phyloP scores from a whole-genome alignment of 83 land plant genomes.

The Picea abies region DNA sequence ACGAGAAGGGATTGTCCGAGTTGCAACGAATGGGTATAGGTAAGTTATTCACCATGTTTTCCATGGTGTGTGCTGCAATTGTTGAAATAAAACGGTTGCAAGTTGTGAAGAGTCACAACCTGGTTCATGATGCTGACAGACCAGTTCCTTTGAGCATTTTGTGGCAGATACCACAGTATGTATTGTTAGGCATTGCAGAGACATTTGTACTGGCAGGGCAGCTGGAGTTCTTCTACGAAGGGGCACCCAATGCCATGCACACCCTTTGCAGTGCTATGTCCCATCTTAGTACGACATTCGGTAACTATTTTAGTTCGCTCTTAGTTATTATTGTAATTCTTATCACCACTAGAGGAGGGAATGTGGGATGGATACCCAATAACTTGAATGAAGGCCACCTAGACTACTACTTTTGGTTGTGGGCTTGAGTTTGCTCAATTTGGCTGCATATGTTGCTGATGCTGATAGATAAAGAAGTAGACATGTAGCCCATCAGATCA shows the following conservation, averaged over 20 bases:
- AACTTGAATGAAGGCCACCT: slow-evolving; percentile 41
- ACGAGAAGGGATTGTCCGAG: slow-evolving; percentile 21
- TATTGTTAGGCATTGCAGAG: slow-evolving; percentile 67
- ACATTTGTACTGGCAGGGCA: slow-evolving; percentile 66
- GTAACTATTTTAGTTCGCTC: slow-evolving; percentile 29
- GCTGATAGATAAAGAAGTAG: slow-evolving; percentile 29
- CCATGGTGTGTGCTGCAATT: slow-evolving; percentile 59
- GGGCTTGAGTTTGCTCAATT: slow-evolving; percentile 22
- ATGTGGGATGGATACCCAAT: slow-evolving; percentile 33
- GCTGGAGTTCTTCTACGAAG: slow-evolving; percentile 42
- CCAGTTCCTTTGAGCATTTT: slow-evolving; percentile 51
- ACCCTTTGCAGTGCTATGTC: slow-evolving; percentile 28
- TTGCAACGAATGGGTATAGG: slow-evolving; percentile 77
- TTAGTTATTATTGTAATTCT: neutral
- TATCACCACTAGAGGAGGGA: slow-evolving; percentile 8
- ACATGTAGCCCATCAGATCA: too few species aligned
- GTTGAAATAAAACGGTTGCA: slow-evolving; percentile 41
- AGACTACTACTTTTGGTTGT: slow-evolving; percentile 41
- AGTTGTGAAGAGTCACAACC: slow-evolving; percentile 50
- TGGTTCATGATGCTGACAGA: slow-evolving; percentile 40
- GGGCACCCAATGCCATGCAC: slow-evolving; percentile 34
- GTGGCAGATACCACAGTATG: slow-evolving; percentile 68
- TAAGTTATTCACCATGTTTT: slow-evolving; percentile 43
- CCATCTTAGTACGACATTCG: slow-evolving; percentile 4
- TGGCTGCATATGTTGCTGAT: slow-evolving; percentile 30